Evolutionary conservation across 2,329 filamentous ascomycete species (phyloP), one percentile per base, ranked within the genome.

Genomic region (Xylariomycetidae sp.): DNA sequence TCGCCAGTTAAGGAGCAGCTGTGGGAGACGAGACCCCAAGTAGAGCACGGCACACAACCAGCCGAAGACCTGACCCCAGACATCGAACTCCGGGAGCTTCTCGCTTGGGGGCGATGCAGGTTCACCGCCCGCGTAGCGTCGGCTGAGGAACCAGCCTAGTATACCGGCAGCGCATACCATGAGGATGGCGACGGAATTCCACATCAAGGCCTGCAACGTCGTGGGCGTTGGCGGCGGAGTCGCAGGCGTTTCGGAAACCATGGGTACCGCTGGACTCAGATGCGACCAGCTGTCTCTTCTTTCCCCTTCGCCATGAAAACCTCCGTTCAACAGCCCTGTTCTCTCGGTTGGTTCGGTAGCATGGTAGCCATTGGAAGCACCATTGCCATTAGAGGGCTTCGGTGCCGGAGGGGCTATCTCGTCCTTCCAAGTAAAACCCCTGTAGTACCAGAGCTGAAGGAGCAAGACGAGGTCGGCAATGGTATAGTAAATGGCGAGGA

Each of bases 401-500:
- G 60, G 52, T 27, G 63, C 50, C 25, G 57, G 48, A 8, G 67
- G 54, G 6, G 61, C 52, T 10, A 72, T 60, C 35, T 76, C 64
- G 43, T 81, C 76, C 32, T 60, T 66, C 67, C 72, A 74, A 2
- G 76, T 79, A 47, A 95, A 92, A 4, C 89, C 89, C 32, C 85
- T 79, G 60, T 98, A 98, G 66, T 94, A 96, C 66, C 96, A 94
- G 60, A 86, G 94, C 62, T 98, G 92, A 1, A 69, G 72, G 0
- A 96, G 67, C 2, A 98, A 70, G 2, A 96, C 87, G 25, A 95
- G 75, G 54, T 96, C 90, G 40, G 88, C 88, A 23, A 94, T 72
- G 12, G 89, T 93, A 57, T 96, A 95, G 60, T 95, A 95, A 12
- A 95, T 74, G 10, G 89, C 89, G n/a, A 95, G 69, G 33, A 95